Evolutionary conservation across 2,329 filamentous ascomycete genomes (phyloP).

Genomic region (Claviceps sp.): DNA sequence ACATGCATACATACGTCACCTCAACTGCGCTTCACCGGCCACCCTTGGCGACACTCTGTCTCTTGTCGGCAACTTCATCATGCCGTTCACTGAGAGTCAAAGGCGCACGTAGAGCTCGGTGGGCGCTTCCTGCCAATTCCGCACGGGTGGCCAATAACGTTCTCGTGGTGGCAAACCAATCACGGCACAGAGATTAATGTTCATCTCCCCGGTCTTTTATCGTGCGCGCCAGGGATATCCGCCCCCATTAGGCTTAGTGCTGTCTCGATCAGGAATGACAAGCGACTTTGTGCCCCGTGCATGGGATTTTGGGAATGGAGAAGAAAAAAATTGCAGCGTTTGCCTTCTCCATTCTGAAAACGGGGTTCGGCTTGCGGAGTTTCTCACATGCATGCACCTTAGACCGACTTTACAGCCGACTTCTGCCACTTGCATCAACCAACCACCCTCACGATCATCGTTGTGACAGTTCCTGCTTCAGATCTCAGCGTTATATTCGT

Average conservation of each 20-base stretch:
- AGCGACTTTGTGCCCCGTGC: neutral
- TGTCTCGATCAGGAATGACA: conserved; percentile 4
- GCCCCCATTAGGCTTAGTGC: conserved; percentile 1
- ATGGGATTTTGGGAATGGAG: neutral
- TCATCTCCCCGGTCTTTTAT: conserved; percentile 9
- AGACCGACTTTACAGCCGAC: no score
- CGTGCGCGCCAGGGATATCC: conserved; percentile 1
- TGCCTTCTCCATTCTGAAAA: neutral
- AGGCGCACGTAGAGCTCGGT: no score
- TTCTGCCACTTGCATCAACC: neutral
- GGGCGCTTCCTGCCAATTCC: no score
- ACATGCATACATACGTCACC: no score
- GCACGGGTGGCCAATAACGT: neutral
- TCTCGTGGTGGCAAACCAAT: conserved; percentile 3
- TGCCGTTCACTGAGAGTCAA: no score
- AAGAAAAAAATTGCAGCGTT: conserved; percentile 3
- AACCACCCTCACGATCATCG: neutral
- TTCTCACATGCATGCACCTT: conserved; percentile 1
- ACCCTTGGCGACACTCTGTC: no score
- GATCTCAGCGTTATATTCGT: neutral
- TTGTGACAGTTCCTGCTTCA: neutral
- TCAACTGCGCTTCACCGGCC: no score
- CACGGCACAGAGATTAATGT: neutral
- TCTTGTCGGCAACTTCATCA: no score
- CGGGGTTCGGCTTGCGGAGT: neutral